Base-by-base conservation (phyloP, 2,329 filamentous ascomycete genomes). In the Pseudomassariella vexata region DNA sequence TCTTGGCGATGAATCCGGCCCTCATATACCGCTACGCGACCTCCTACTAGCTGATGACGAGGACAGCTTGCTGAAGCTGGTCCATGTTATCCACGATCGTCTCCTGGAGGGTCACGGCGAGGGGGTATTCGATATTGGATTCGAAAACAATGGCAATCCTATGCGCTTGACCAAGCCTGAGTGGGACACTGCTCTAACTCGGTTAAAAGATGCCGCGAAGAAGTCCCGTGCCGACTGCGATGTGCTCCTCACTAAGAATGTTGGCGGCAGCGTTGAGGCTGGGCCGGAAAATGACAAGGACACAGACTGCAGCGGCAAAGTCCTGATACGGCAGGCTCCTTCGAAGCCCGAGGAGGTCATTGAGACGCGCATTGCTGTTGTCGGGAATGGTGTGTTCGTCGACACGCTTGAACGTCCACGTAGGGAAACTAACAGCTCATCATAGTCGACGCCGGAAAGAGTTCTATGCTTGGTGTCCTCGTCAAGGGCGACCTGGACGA, bases 401-500 rank as follows among this genome's bases (percentile, higher is more conserved):
- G 21, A 24, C 18, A 6, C n/a, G 21, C 5, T 12, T n/a, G 16
- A 17, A n/a, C n/a, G n/a, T 9, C 16, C 6, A 12, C 18, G 10
- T 5, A 11, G 6, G 14, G 19, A 22, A 12, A 16, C 43, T 48
- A 42, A 45, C 14, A 6, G 24, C 8, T 12, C 30, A 9, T 19
- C 22, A n/a, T 41, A 81, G 83, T 98, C 34, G 92, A 98, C 56
- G 92, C 92, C 8, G 92, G 92, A 1, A 98, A 98, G 63, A 94
- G 86, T 54, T 96, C 92, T 18, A 83, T 96, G 76, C 68, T 98
- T 3, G 92, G 92, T 25, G 92, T 98, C 2, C 68, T 98, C 5
- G 92, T 96, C 6, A 96, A 96, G 60, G 92, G 92, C 5, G 85
- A 85, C 31, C 77, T 98, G 2, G 92, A 98, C 49, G 92, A 98